Conservation (phyloP, 1,139 yeast genomes). For the Suhomyces bribrorum region DNA sequence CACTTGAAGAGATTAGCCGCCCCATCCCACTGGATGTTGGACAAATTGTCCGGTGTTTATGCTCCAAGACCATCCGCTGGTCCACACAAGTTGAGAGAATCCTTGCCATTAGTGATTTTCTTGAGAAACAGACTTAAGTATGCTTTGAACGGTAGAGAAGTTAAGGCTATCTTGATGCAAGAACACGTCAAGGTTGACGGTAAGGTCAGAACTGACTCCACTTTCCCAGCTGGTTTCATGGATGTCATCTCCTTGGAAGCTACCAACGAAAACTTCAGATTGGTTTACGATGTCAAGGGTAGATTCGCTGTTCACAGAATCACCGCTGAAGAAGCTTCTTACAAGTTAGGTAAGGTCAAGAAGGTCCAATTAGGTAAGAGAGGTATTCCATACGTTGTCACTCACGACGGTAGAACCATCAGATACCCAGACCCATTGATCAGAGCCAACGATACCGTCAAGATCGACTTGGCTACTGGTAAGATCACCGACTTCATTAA, state of each 20-base stretch:
- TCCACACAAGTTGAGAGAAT: constrained; percentile 99
- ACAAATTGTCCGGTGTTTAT: constrained; percentile 98
- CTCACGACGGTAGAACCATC: constrained; percentile 99
- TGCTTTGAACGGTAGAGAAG: constrained; percentile 99
- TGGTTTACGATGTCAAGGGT: constrained; percentile 97
- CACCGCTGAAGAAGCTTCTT: constrained; percentile 96
- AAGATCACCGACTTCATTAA: constrained; percentile 89
- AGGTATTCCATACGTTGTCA: constrained; percentile 96
- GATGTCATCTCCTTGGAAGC: constrained; percentile 96
- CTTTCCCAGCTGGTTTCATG: constrained; percentile 99
- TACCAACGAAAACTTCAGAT: constrained; percentile 99
- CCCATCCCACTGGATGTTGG: constrained; percentile 99
- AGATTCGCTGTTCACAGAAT: constrained; percentile 99
- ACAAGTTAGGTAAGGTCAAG: constrained; percentile 97
- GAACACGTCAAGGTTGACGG: constrained; percentile 99
- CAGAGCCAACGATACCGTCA: constrained; percentile 96
- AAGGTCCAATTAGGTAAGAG: constrained; percentile 97
- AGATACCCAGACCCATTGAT: constrained; percentile 98
- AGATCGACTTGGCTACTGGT: constrained; percentile 94
- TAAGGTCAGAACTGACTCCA: constrained; percentile 98
- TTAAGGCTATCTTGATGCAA: constrained; percentile 98
- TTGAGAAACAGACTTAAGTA: constrained; percentile 99
- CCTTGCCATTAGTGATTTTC: constrained; percentile 96
- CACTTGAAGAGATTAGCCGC: constrained; percentile 98
- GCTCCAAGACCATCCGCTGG: constrained; percentile 99